A percentile compares a stretch with the other conserved stretches of the same genome.
These are phyloP conservation scores for Fusarium dlaminii DNA, from an alignment of 2,329 filamentous ascomycete genomes.

Conservation along the genomic window DNA sequence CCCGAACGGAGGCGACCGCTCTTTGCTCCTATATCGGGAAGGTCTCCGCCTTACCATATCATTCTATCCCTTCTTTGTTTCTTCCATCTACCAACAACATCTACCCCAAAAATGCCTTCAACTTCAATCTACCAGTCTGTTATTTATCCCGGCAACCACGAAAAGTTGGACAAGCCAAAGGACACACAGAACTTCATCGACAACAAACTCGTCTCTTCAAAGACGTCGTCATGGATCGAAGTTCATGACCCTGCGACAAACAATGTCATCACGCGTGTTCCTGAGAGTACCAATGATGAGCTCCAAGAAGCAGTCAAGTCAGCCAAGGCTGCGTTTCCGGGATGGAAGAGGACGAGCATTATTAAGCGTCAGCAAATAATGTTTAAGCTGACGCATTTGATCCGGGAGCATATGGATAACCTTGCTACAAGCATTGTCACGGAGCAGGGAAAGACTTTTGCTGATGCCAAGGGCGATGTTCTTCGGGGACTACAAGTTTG, in stretches of 20 bases:
- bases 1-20: slow-evolving; percentile 27
- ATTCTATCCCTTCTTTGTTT: neutral
- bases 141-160: slow-evolving; percentile 40
- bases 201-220: slow-evolving; percentile 73
- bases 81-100: neutral
- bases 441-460: slow-evolving; percentile 82
- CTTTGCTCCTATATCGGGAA: slow-evolving; percentile 17
- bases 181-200: slow-evolving; percentile 79
- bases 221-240: slow-evolving; percentile 74
- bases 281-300: slow-evolving; percentile 76
- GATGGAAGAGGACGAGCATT: slow-evolving; percentile 73
- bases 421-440: slow-evolving; percentile 79
- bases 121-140: slow-evolving; percentile 25
- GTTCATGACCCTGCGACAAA: slow-evolving; percentile 82
- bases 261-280: slow-evolving; percentile 80
- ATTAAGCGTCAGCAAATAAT: slow-evolving; percentile 78
- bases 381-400: slow-evolving; percentile 78
- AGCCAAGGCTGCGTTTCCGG: slow-evolving; percentile 74
- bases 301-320: slow-evolving; percentile 74
- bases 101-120: slow-evolving; percentile 14
- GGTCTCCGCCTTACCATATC: slow-evolving; percentile 13
- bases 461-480: slow-evolving; percentile 78
- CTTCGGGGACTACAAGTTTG: slow-evolving; percentile 79
- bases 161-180: slow-evolving; percentile 39
- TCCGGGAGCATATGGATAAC: slow-evolving; percentile 81